Evolutionary conservation across 2,329 filamentous ascomycete genomes (phyloP).

Genomic region (Calonectria henricotiae): DNA sequence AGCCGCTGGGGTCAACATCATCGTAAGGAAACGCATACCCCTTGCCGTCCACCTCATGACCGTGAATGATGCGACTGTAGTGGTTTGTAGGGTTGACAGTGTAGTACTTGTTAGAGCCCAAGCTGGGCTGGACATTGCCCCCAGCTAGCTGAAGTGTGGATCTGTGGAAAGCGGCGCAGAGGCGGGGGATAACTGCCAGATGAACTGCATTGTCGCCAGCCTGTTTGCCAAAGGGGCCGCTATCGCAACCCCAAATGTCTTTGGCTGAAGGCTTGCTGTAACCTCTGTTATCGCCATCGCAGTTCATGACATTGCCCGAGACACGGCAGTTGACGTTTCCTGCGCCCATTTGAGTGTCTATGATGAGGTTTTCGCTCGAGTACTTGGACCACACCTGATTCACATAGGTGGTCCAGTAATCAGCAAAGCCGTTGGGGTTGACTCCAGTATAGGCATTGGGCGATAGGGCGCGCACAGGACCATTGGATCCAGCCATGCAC

Average conservation of each 20-base stretch:
- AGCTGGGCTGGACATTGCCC: slow-evolving; percentile 64
- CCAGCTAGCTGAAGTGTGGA: slow-evolving; percentile 63
- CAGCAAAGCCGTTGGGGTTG: slow-evolving; percentile 56
- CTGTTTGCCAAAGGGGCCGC: slow-evolving; percentile 62
- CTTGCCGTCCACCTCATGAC: slow-evolving; percentile 71
- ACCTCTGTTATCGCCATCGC: slow-evolving; percentile 61
- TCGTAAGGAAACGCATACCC: slow-evolving; percentile 81
- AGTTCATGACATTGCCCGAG: slow-evolving; percentile 56
- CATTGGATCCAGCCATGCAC: slow-evolving; percentile 57
- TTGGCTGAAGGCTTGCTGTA: slow-evolving; percentile 62
- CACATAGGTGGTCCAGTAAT: slow-evolving; percentile 65
- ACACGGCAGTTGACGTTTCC: slow-evolving; percentile 62
- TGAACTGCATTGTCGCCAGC: slow-evolving; percentile 60
- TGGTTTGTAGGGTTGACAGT: slow-evolving; percentile 64
- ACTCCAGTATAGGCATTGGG: slow-evolving; percentile 61
- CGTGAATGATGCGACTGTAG: slow-evolving; percentile 74
- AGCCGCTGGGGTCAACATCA: slow-evolving; percentile 74
- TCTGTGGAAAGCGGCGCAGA: slow-evolving; percentile 68
- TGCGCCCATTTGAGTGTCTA: slow-evolving; percentile 62
- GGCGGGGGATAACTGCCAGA: slow-evolving; percentile 62
- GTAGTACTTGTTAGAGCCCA: slow-evolving; percentile 62
- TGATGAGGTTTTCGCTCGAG: slow-evolving; percentile 56
- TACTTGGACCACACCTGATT: slow-evolving; percentile 66
- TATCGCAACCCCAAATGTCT: slow-evolving; percentile 69
- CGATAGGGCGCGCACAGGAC: slow-evolving; percentile 63